A percentile compares a stretch with the other conserved stretches of the same genome.
These are phyloP conservation scores for Polytrichum formosum DNA, from an alignment of 225 moss, liverwort and hornwort species.

Conservation along the genomic window DNA sequence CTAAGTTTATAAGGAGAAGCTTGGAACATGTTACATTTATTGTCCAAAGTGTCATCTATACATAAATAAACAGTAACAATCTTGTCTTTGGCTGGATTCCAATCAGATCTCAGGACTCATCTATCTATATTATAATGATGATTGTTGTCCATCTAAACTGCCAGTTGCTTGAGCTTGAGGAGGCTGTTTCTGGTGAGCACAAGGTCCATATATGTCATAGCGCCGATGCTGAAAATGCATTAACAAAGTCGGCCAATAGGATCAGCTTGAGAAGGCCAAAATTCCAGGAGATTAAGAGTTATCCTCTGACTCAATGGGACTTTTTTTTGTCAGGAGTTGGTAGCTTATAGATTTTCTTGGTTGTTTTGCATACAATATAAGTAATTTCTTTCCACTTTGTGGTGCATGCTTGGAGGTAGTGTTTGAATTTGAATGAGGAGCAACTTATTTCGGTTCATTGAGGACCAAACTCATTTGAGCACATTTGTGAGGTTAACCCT, in stretches of 20 bases:
- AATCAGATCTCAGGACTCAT: no score
- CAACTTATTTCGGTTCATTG: no score
- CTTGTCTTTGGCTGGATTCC: no score
- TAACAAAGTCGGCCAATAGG: background rate
- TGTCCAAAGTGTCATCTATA: no score
- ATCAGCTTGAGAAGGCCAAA: background rate
- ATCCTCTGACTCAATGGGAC: no score
- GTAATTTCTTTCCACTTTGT: background rate
- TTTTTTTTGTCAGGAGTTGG: no score
- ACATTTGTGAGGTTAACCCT: no score
- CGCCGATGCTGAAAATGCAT: constrained; percentile 65
- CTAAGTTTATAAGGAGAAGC: no score
- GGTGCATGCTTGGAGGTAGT: background rate
- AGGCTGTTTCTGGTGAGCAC: background rate
- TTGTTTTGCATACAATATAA: background rate
- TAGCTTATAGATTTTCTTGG: background rate
- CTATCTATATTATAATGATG: background rate
- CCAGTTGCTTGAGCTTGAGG: no score
- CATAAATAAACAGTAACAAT: no score
- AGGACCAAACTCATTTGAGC: no score
- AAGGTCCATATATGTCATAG: constrained; percentile 68
- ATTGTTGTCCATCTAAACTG: background rate
- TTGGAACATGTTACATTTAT: no score
- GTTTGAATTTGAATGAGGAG: background rate
- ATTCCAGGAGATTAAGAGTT: constrained; percentile 3